Base-by-base conservation (phyloP, 495 filamentous ascomycete genomes). In the Penicillium pulvis region DNA sequence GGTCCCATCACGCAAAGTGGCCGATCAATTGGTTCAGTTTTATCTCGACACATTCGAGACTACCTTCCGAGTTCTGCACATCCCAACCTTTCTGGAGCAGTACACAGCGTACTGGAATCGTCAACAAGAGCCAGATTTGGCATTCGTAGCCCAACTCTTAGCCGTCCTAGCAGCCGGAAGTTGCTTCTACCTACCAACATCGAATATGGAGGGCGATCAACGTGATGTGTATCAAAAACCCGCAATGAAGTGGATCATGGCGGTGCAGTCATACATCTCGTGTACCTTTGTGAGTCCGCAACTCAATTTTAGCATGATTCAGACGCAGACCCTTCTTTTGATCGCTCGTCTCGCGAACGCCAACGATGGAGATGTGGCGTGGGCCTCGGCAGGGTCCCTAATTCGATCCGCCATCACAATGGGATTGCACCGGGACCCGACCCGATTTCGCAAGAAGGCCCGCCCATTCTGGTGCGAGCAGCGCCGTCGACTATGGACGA, bases 1-100 rank as follows among this genome's bases (percentile, higher is more conserved):
- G 64, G 64, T 82, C 6, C 83, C 83, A 0, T 57, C 76, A n/a
- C 75, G 74, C 23, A 70, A 74, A 31, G 53, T 83, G 2, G 74
- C 80, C 4, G 84, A 89, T 58, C 56, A 69, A 36, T 72, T 87
- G 54, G 68, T 81, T n/a, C 59, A 71, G 10, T 53, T 81, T 3
- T 89, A 89, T 68, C 75, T 87, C 35, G 66, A 71, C 3, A 81
- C 75, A 4, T 83, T 84, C 48, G 86, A 89, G 63, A 80, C 78
- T 1, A 79, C 74, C 3, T 75, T 81, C 59, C 76, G 85, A 16
- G 80, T 88, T 33, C 55, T 88, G 11, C 86, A 88, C 56, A 61
- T 79, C 2, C 84, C 84, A 12, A 82, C 71, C 0, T 88, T 88
- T 53, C 67, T 75, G 58, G 60, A 67, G 14, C 78, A 85, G 36